Evolutionary conservation across 306 rosid species (phyloP).

Genomic region (Trichosanthes cucumerina): DNA sequence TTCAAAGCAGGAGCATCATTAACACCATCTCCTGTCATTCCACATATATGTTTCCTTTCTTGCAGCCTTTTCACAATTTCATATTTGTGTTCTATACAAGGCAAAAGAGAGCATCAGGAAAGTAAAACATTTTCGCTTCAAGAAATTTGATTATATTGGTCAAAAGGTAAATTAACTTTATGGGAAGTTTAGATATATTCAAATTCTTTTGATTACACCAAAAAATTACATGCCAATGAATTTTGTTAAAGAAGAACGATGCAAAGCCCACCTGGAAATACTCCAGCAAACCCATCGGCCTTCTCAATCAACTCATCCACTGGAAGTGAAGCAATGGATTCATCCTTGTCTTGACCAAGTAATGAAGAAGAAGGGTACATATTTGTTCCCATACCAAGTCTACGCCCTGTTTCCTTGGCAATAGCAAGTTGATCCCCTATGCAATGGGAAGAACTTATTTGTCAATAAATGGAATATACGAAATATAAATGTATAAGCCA

Average conservation of each 20-base stretch:
- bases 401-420: slow-evolving; percentile 91
- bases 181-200: not conserved
- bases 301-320: slow-evolving; percentile 97
- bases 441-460: slow-evolving; percentile 8
- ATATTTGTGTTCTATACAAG: slow-evolving; percentile 76
- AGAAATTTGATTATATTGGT: not conserved
- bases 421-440: slow-evolving; percentile 97
- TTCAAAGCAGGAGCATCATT: slow-evolving; percentile 97
- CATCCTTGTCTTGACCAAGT: slow-evolving; percentile 94
- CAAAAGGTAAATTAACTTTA: not conserved
- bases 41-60: slow-evolving; percentile 94
- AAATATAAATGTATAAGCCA: not conserved
- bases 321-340: slow-evolving; percentile 66
- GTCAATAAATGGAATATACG: not conserved
- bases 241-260: not conserved
- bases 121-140: not conserved
- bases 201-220: not conserved
- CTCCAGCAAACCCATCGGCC: slow-evolving; percentile 99
- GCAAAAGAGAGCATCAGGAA: slow-evolving; percentile 1
- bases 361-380: slow-evolving; percentile 95
- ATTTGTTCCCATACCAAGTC: slow-evolving; percentile 99
- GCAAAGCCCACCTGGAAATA: slow-evolving; percentile 69
- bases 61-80: slow-evolving; percentile 90
- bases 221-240: not conserved
- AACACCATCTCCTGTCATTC: slow-evolving; percentile 99